These are phyloP conservation scores for Neurospora terricola DNA, from an alignment of 495 filamentous ascomycete species.

Conservation along the genomic window DNA sequence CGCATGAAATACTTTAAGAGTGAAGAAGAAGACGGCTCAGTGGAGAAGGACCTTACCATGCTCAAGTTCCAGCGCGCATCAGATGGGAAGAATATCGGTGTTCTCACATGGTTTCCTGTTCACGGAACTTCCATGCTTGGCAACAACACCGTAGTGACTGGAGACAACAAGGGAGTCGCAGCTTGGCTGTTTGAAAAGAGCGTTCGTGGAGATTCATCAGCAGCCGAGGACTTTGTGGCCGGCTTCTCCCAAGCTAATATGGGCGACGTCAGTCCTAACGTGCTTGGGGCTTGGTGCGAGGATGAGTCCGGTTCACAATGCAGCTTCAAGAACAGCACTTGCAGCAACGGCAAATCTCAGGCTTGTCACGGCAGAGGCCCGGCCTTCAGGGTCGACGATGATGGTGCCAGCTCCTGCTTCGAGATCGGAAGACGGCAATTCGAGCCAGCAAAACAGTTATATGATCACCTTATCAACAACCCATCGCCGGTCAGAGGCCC, in stretches of 20 bases:
- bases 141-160: constrained; percentile 87
- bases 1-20: constrained; percentile 57
- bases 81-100: constrained; percentile 63
- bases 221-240: constrained; percentile 68
- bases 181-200: constrained; percentile 77
- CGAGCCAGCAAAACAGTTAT: constrained; percentile 53
- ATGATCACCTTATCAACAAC: constrained; percentile 40
- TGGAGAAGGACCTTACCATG: constrained; percentile 81
- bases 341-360: constrained; percentile 57
- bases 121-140: constrained; percentile 88
- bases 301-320: constrained; percentile 63
- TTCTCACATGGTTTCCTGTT: constrained; percentile 88
- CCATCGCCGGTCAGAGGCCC: constrained; percentile 46
- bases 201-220: constrained; percentile 36
- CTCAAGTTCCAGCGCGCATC: constrained; percentile 66
- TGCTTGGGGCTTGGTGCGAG: constrained; percentile 75
- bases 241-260: constrained; percentile 94
- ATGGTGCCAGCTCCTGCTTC: constrained; percentile 69
- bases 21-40: constrained; percentile 49
- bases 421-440: constrained; percentile 71
- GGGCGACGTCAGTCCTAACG: constrained; percentile 85
- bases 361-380: constrained; percentile 81
- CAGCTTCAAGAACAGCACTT: constrained; percentile 70
- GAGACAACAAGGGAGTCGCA: constrained; percentile 95
- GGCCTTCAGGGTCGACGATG: constrained; percentile 58